phyloP scores from a whole-genome alignment of 169 alveolate species.

The Condylostoma magnum region DNA sequence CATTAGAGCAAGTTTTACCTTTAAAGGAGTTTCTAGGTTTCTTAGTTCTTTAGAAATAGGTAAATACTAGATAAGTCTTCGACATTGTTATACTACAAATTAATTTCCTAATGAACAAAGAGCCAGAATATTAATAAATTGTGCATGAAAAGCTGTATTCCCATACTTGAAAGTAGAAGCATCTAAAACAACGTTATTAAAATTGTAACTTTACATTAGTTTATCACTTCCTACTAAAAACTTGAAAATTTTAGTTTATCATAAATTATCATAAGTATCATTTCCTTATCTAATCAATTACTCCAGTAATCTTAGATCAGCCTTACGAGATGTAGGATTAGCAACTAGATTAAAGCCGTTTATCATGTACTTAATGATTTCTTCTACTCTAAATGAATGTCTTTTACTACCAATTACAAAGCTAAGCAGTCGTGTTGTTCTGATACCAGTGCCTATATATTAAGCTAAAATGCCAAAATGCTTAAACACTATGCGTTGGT shows the following conservation, averaged over 20 bases:
- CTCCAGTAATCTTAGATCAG: too few species aligned
- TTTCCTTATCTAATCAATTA: too few species aligned
- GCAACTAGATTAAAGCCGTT: too few species aligned
- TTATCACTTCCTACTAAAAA: background rate
- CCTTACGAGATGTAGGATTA: too few species aligned
- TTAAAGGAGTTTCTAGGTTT: background rate
- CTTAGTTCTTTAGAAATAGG: background rate
- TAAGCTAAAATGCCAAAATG: background rate
- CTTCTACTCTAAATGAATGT: background rate
- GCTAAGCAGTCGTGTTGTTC: background rate
- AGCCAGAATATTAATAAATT: background rate
- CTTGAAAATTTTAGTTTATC: constrained; percentile 5
- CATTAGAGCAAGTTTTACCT: constrained; percentile 12
- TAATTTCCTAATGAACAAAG: background rate
- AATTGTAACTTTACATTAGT: background rate
- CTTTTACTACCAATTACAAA: background rate
- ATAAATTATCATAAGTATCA: too few species aligned
- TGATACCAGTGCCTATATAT: constrained; percentile 3
- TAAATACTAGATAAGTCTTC: background rate
- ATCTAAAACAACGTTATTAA: background rate
- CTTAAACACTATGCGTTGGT: background rate
- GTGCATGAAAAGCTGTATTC: background rate
- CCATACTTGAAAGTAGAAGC: background rate
- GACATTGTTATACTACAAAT: constrained; percentile 19
- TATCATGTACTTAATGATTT: constrained; percentile 1